These are phyloP conservation scores for Nissolia schottii DNA, from an alignment of 306 rosid species.

Conservation along the genomic window DNA sequence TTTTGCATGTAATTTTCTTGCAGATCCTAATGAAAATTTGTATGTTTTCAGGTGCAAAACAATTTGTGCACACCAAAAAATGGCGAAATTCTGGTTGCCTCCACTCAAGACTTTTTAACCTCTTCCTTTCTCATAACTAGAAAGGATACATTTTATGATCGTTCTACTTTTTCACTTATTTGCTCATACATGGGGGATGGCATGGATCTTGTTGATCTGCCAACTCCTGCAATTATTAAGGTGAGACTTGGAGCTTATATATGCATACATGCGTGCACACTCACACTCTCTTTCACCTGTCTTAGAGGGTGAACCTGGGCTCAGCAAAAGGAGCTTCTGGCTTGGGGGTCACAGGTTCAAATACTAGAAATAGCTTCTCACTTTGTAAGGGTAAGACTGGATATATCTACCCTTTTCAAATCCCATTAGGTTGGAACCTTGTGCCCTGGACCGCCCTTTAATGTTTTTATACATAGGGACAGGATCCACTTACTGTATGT, in stretches of 20 bases:
- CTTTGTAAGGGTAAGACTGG: too few species aligned
- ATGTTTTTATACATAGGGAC: not conserved
- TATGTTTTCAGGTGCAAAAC: slow-evolving; percentile 75
- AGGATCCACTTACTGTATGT: not conserved
- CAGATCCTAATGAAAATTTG: slow-evolving; percentile 9
- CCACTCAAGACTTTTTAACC: slow-evolving; percentile 94
- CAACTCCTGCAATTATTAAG: slow-evolving; percentile 90
- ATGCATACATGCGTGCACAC: not conserved
- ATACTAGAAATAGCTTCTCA: too few species aligned
- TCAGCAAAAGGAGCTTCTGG: too few species aligned
- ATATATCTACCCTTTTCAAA: too few species aligned
- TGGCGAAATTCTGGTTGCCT: slow-evolving; percentile 96
- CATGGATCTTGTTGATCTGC: slow-evolving; percentile 76
- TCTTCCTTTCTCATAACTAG: slow-evolving; percentile 92
- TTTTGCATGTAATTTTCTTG: slow-evolving; percentile 2
- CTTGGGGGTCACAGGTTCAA: too few species aligned
- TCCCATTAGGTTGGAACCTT: too few species aligned
- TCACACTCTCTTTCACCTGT: too few species aligned
- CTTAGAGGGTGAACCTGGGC: too few species aligned
- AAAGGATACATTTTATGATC: slow-evolving; percentile 94
- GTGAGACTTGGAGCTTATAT: slow-evolving; percentile 36
- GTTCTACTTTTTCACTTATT: slow-evolving; percentile 79
- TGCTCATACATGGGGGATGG: slow-evolving; percentile 92
- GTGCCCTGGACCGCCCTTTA: too few species aligned
- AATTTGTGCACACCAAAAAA: slow-evolving; percentile 97